phyloP scores from a whole-genome alignment of 1,284 basidiomycete genomes.

The Heterobasidion irregulare region DNA sequence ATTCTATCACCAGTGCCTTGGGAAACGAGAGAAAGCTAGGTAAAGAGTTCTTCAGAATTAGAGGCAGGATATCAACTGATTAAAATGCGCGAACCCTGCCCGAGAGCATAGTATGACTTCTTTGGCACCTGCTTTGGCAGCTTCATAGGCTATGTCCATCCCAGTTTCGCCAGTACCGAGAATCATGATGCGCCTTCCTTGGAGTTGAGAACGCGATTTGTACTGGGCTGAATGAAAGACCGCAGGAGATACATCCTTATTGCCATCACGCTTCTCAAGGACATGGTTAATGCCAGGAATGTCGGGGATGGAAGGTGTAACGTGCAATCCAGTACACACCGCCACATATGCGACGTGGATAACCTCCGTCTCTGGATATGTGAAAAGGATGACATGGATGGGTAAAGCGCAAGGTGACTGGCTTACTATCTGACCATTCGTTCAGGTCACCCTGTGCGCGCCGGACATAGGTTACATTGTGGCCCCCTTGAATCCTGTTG shows the following conservation, averaged over 20 bases:
- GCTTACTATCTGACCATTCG: constrained; percentile 21
- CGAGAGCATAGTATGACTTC: constrained; percentile 51
- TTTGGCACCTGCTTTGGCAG: constrained; percentile 43
- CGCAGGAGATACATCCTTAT: constrained; percentile 15
- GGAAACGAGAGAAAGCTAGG: background rate
- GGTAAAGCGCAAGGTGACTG: background rate
- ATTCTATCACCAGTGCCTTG: background rate
- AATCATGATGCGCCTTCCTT: constrained; percentile 43
- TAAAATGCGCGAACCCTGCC: constrained; percentile 21
- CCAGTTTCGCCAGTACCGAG: constrained; percentile 60
- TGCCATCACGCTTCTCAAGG: constrained; percentile 9
- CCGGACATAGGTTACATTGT: constrained; percentile 26
- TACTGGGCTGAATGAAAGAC: constrained; percentile 46
- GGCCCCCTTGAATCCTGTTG: constrained; percentile 20
- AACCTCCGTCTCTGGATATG: background rate
- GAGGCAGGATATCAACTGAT: background rate
- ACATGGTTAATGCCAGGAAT: constrained; percentile 40
- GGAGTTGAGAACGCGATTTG: constrained; percentile 37
- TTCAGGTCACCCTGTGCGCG: constrained; percentile 12
- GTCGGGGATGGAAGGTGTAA: constrained; percentile 37
- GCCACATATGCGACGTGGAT: constrained; percentile 31
- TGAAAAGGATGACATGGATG: background rate
- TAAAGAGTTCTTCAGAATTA: background rate
- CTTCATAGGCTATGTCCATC: constrained; percentile 52
- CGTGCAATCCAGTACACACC: constrained; percentile 43